Evolutionary conservation across 768 basidiomycete species (phyloP).

Genomic region (Amyloporia xantha): DNA sequence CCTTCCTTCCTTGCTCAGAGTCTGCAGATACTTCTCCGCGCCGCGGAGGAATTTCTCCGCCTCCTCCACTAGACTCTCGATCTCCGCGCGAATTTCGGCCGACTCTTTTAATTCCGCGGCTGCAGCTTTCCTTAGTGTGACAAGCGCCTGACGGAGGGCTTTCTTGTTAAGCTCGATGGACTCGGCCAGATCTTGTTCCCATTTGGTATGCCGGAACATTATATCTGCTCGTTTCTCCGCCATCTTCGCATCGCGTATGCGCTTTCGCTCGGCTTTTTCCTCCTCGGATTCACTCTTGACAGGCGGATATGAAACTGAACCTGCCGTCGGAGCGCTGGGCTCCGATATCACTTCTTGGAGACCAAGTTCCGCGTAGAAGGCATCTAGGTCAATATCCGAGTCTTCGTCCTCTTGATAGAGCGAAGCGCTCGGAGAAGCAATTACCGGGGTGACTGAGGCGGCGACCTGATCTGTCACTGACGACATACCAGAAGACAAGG

Average conservation of each 20-base stretch:
- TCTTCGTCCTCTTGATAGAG: not conserved
- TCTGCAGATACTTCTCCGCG: constrained; percentile 56
- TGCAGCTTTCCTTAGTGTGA: constrained; percentile 41
- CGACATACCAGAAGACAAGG: constrained; percentile 14
- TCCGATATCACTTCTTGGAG: constrained; percentile 24
- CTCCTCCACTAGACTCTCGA: constrained; percentile 31
- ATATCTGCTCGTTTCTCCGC: constrained; percentile 53
- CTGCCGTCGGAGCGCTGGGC: not conserved
- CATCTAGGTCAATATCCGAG: constrained; percentile 32
- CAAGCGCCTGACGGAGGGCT: constrained; percentile 41
- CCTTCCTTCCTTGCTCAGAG: constrained; percentile 36
- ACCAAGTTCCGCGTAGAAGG: constrained; percentile 38
- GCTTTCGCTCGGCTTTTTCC: constrained; percentile 29
- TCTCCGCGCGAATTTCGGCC: constrained; percentile 32
- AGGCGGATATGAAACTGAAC: constrained; percentile 1
- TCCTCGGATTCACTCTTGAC: constrained; percentile 22
- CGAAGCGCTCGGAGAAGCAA: constrained; percentile 4
- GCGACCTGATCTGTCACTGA: constrained; percentile 9
- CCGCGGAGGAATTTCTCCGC: constrained; percentile 56
- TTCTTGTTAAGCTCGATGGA: constrained; percentile 35
- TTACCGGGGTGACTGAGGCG: constrained; percentile 8
- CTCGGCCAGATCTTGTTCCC: constrained; percentile 44
- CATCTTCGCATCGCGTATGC: constrained; percentile 26
- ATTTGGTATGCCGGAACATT: constrained; percentile 50
- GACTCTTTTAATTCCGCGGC: constrained; percentile 34